These are phyloP conservation scores for Trypanosoma brucei DNA, from an alignment of 208 protist genomes.

Conservation along the genomic window DNA sequence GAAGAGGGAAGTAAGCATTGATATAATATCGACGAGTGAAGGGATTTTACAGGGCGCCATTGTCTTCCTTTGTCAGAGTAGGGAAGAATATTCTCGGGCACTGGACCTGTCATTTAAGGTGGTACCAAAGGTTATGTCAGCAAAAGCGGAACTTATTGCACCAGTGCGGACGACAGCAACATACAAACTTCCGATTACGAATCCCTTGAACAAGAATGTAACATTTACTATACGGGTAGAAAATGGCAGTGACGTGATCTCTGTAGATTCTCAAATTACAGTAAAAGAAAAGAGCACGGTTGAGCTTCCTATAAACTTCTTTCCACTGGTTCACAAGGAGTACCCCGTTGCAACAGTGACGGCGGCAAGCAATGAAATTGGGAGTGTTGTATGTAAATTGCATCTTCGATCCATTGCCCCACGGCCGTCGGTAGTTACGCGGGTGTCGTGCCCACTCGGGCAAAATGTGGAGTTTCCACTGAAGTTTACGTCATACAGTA, in stretches of 20 bases:
- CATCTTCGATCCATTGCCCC: slow-evolving; percentile 45
- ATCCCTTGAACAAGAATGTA: slow-evolving; percentile 81
- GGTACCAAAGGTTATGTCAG: slow-evolving; percentile 24
- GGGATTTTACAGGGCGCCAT: slow-evolving; percentile 66
- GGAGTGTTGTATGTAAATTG: slow-evolving; percentile 70
- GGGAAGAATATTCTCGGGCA: slow-evolving; percentile 85
- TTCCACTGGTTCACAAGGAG: slow-evolving; percentile 79
- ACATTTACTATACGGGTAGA: slow-evolving; percentile 61
- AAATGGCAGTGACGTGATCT: slow-evolving; percentile 45
- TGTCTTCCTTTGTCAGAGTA: slow-evolving; percentile 47
- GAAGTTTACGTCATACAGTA: slow-evolving; percentile 65
- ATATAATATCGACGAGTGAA: slow-evolving; percentile 79
- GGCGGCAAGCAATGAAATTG: slow-evolving; percentile 80
- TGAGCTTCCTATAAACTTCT: slow-evolving; percentile 75
- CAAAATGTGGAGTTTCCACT: slow-evolving; percentile 59
- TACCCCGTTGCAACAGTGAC: slow-evolving; percentile 60
- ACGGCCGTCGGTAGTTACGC: slow-evolving; percentile 63
- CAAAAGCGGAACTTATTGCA: slow-evolving; percentile 68
- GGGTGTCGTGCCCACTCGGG: slow-evolving; percentile 86
- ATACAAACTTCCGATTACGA: slow-evolving; percentile 80
- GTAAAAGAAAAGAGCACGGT: slow-evolving; percentile 55
- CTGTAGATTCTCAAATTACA: slow-evolving; percentile 46
- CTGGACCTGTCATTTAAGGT: slow-evolving; percentile 76
- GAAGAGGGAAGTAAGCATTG: slow-evolving; percentile 65
- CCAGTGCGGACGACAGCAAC: slow-evolving; percentile 65